Percentiles rank a stretch among this genome's conserved stretches.
Conservation (phyloP, 768 basidiomycete species). For the Mycena rebaudengoi region DNA sequence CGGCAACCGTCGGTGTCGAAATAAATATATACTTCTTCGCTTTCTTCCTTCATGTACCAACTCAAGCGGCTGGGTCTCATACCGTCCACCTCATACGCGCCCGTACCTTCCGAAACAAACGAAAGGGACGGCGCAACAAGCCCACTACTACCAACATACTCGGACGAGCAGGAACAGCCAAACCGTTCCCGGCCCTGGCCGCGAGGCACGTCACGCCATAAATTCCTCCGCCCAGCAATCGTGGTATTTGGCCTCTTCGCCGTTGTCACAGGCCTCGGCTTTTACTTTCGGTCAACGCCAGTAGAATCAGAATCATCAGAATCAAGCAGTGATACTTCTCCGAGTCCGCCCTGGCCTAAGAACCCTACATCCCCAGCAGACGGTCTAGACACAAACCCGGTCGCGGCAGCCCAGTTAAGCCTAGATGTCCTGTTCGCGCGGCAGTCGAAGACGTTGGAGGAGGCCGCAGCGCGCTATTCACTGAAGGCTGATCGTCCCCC, state of each 20-base stretch:
- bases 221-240: conserved; percentile 18
- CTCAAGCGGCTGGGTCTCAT: conserved; percentile 15
- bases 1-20: too few relatives aligned
- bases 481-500: conserved; percentile 24
- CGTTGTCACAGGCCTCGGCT: conserved; percentile 17
- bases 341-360: background rate
- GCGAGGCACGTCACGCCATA: conserved; percentile 1
- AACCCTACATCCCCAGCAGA: background rate
- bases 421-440: conserved; percentile 13
- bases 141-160: conserved; percentile 10
- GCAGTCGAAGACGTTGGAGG: conserved; percentile 22
- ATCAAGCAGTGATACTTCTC: background rate
- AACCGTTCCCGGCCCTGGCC: background rate
- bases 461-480: conserved; percentile 28
- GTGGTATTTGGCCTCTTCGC: conserved; percentile 17
- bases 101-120: conserved; percentile 9
- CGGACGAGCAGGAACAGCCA: background rate
- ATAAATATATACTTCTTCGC: background rate
- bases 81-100: conserved; percentile 20
- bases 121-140: background rate
- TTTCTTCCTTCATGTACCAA: conserved; percentile 7
- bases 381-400: background rate
- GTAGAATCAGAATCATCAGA: too few relatives aligned
- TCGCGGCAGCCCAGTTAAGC: conserved; percentile 4
- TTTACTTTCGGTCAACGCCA: conserved; percentile 8